These are phyloP conservation scores for Fonsecaea pedrosoi DNA, from an alignment of 2,329 filamentous ascomycete genomes.

Conservation along the genomic window DNA sequence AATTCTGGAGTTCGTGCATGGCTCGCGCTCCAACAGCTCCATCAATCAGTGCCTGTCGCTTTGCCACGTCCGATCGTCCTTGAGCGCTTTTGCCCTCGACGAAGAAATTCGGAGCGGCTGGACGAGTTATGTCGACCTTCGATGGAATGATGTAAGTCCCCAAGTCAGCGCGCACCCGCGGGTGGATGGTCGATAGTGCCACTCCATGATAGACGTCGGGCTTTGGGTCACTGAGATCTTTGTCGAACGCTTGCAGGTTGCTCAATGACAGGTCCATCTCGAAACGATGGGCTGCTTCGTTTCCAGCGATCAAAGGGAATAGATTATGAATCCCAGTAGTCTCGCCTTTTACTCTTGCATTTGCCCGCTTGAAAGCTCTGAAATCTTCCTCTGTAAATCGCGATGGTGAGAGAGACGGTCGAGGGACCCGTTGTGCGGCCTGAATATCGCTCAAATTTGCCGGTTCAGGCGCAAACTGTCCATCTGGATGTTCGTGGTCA, in stretches of 20 bases:
- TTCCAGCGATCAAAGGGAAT: slow-evolving; percentile 42
- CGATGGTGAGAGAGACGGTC: slow-evolving; percentile 35
- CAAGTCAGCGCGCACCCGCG: slow-evolving; percentile 31
- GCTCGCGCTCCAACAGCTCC: slow-evolving; percentile 36
- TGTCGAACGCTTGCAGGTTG: slow-evolving; percentile 27
- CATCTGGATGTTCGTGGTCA: slow-evolving; percentile 38
- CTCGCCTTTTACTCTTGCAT: slow-evolving; percentile 42
- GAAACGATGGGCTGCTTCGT: slow-evolving; percentile 31
- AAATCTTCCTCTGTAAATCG: slow-evolving; percentile 35
- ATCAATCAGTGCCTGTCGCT: slow-evolving; percentile 26
- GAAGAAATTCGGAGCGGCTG: slow-evolving; percentile 36
- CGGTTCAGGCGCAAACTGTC: slow-evolving; percentile 40
- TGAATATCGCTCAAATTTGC: slow-evolving; percentile 44
- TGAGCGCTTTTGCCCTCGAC: slow-evolving; percentile 29
- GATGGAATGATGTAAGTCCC: slow-evolving; percentile 37
- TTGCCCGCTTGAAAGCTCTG: slow-evolving; percentile 30
- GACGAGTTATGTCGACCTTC: slow-evolving; percentile 40
- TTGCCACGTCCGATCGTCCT: slow-evolving; percentile 27
- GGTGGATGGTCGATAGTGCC: slow-evolving; percentile 26
- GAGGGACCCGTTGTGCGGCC: slow-evolving; percentile 10
- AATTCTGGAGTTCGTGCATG: slow-evolving; percentile 36
- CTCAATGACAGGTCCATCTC: slow-evolving; percentile 28
- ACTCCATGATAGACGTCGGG: slow-evolving; percentile 33
- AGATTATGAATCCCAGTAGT: slow-evolving; percentile 45
- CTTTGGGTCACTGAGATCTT: slow-evolving; percentile 21